These are phyloP conservation scores for Aethionema arabicum DNA, from an alignment of 345 rosid genomes.

Conservation along the genomic window DNA sequence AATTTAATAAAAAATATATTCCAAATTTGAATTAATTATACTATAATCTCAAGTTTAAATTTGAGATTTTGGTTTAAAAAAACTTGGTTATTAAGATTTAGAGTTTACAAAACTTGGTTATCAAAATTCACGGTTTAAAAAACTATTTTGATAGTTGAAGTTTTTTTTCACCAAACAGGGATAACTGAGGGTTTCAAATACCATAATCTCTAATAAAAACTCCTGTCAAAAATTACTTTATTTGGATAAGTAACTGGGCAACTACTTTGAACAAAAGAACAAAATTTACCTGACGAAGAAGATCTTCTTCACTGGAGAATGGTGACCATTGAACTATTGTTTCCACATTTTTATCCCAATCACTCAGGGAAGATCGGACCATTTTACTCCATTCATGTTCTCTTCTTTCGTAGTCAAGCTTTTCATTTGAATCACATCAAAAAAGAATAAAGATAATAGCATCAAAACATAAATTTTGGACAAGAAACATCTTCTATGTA, in stretches of 20 bases:
- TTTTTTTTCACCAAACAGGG: too few species aligned
- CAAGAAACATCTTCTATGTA: slow-evolving; percentile 21
- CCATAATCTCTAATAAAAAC: not conserved
- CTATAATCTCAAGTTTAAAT: too few species aligned
- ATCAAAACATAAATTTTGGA: not conserved
- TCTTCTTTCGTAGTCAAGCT: slow-evolving; percentile 77
- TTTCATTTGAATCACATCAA: slow-evolving; percentile 34
- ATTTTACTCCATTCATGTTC: slow-evolving; percentile 60
- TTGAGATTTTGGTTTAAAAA: too few species aligned
- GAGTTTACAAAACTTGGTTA: too few species aligned
- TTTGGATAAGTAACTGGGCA: slow-evolving; percentile 6
- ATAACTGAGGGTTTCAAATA: too few species aligned
- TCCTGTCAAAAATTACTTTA: not conserved
- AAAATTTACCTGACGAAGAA: slow-evolving; percentile 66
- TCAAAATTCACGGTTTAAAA: too few species aligned
- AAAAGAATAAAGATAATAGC: slow-evolving; percentile 8
- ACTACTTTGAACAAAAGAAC: not conserved
- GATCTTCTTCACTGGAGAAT: slow-evolving; percentile 69
- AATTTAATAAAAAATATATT: too few species aligned
- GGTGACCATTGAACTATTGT: slow-evolving; percentile 85
- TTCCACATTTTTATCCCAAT: slow-evolving; percentile 69
- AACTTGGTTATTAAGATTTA: too few species aligned
- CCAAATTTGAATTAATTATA: too few species aligned
- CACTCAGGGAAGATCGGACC: slow-evolving; percentile 47
- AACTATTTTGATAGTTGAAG: too few species aligned